Conservation (phyloP, 306 rosid genomes). For the Sesbania bispinosa region DNA sequence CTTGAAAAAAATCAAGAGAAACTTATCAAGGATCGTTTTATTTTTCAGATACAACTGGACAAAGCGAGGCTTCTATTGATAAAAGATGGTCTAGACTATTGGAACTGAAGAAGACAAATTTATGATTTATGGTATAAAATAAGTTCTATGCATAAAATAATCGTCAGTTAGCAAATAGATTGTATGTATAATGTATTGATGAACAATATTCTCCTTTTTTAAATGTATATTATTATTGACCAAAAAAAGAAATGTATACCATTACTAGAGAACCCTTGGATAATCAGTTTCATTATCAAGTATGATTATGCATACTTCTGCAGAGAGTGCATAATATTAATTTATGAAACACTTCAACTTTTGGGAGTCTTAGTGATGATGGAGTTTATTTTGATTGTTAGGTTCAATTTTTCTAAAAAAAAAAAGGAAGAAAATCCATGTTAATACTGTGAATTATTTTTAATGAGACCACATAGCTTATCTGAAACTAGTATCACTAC, state of each 20-base stretch:
- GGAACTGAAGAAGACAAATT: slow-evolving; percentile 49
- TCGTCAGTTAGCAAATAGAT: slow-evolving; percentile 7
- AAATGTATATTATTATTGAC: neutral
- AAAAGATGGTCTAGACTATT: slow-evolving; percentile 73
- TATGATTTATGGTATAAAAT: neutral
- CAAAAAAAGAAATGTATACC: neutral
- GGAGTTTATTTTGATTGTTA: neutral
- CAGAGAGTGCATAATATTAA: neutral
- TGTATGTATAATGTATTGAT: neutral
- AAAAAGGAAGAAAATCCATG: neutral
- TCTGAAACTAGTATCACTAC: slow-evolving; percentile 1
- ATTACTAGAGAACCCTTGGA: neutral
- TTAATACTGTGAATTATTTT: neutral
- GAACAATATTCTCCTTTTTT: neutral
- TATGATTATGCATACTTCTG: neutral
- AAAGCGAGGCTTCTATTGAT: slow-evolving; percentile 41
- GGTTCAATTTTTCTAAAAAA: neutral
- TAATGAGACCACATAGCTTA: neutral
- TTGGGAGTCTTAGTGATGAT: neutral
- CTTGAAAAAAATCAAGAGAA: neutral
- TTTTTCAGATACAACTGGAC: slow-evolving; percentile 53
- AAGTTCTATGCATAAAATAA: slow-evolving; percentile 6
- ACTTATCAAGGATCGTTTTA: neutral
- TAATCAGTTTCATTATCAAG: neutral
- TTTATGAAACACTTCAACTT: neutral